Base-by-base conservation (phyloP, 106 monocot species). In the Acanthochlamys bracteata region DNA sequence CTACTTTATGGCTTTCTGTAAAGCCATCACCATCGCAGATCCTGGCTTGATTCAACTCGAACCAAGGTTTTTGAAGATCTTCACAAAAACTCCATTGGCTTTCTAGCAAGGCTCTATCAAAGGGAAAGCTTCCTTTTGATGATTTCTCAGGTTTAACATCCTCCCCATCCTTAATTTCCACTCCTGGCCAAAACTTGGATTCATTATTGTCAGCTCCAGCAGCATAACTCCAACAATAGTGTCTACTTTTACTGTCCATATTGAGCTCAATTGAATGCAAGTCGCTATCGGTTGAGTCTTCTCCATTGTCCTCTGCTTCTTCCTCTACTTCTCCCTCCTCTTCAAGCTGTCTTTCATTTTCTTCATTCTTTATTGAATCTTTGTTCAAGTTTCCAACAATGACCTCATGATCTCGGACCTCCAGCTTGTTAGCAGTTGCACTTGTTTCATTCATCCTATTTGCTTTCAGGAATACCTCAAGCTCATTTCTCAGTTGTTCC, bases 261-360 rank as follows among this genome's bases (percentile, higher is more conserved):
- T 85, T 88, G 10, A 93, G 78, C 42, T 88, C 88, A n/a, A 93
- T 85, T 0, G 84, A 85, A 51, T 80, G 93, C 61, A 88, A 54
- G 26, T 93, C 88, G 33, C 88, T 85, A 25, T 82, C 82, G 12
- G 59, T 76, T 3, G 82, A 77, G 49, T 52, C 67, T 17, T 54
- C 41, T 22, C 45, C 75, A 53, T 75, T 70, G 4, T 70, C 57
- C 0, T 76, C 67, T 17, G 7, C 53, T 54, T 54, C 53, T 11
- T 66, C 71, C 12, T 72, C 53, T 11, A 66, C 71, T 17, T 72
- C 63, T 71, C 25, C 52, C n/a, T n/a, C n/a, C n/a, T n/a, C n/a
- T n/a, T n/a, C n/a, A n/a, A n/a, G n/a, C 2, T 77, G 59, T 47
- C 54, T 59, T 39, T 61, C 66, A n/a, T 61, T 63, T 23, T 63